These are phyloP conservation scores for Rhizoclosmatium hyalinum DNA, from an alignment of 371 early-diverging fungal genomes.

Conservation along the genomic window DNA sequence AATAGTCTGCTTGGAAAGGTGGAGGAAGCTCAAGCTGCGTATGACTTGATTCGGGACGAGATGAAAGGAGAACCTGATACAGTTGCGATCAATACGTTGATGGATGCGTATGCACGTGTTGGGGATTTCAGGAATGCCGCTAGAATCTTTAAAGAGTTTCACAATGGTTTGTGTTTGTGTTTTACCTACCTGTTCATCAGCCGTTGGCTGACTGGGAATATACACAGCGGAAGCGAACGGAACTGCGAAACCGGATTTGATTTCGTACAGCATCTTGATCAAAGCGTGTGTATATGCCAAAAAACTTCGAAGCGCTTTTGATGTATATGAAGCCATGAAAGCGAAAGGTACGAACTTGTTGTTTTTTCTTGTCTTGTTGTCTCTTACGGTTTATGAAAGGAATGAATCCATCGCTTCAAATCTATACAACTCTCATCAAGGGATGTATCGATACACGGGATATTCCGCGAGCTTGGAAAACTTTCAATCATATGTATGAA, in stretches of 20 bases:
- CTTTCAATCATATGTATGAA: conserved; percentile 88
- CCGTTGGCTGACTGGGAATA: background rate
- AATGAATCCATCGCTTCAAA: conserved; percentile 59
- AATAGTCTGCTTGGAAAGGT: conserved; percentile 74
- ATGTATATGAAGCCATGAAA: conserved; percentile 78
- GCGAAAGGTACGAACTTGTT: conserved; percentile 29
- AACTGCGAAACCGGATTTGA: conserved; percentile 62
- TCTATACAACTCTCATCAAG: conserved; percentile 81
- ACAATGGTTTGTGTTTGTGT: background rate
- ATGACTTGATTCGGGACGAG: conserved; percentile 68
- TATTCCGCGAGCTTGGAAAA: conserved; percentile 81
- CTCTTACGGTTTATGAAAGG: background rate
- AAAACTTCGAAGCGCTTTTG: conserved; percentile 75
- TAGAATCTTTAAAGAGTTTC: conserved; percentile 53
- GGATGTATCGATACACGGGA: conserved; percentile 79
- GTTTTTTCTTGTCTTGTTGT: conserved; percentile 17
- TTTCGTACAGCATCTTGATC: conserved; percentile 74
- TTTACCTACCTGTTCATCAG: background rate
- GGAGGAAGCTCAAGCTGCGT: conserved; percentile 74
- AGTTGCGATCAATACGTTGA: conserved; percentile 74
- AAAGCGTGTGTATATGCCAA: conserved; percentile 69
- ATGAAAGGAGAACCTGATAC: conserved; percentile 70
- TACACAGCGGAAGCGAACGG: background rate
- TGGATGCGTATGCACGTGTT: conserved; percentile 79
- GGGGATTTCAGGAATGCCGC: conserved; percentile 70